These are phyloP conservation scores for Entomortierella chlamydospora DNA, from an alignment of 192 early-diverging fungal genomes.

Conservation along the genomic window DNA sequence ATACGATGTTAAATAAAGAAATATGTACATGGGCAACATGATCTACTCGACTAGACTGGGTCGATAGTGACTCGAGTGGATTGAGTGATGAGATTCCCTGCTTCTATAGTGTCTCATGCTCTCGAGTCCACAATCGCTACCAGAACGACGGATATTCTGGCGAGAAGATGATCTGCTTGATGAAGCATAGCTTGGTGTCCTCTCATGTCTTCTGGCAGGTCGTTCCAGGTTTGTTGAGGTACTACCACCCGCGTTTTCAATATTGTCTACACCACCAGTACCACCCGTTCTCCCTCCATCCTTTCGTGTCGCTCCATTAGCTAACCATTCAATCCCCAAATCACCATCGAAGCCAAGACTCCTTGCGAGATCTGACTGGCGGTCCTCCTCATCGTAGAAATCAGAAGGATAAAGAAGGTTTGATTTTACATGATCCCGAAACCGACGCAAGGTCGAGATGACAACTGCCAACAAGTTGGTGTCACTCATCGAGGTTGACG, in stretches of 20 bases:
- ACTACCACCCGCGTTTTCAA: background rate
- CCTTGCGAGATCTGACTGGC: constrained; percentile 4
- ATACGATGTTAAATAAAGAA: no score
- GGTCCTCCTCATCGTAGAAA: constrained; percentile 28
- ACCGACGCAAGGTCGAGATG: constrained; percentile 33
- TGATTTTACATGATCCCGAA: constrained; percentile 36
- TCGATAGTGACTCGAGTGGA: background rate
- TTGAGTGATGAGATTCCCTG: background rate
- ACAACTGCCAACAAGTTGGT: constrained; percentile 33
- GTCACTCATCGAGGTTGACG: constrained; percentile 13
- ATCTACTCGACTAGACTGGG: background rate
- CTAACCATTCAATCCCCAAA: constrained; percentile 35
- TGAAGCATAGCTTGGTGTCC: constrained; percentile 13
- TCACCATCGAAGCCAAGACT: constrained; percentile 34
- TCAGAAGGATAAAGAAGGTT: constrained; percentile 24
- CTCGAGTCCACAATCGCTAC: constrained; percentile 46
- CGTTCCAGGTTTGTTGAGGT: background rate
- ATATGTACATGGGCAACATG: background rate
- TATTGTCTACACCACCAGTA: background rate
- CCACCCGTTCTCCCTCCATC: background rate
- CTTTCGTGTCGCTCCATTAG: background rate
- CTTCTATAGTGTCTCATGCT: constrained; percentile 25
- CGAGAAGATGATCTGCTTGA: constrained; percentile 21
- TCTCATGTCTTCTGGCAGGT: constrained; percentile 8
- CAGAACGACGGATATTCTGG: constrained; percentile 20